Conservation (phyloP, 2,329 filamentous ascomycete species). For the Furcasterigmium sp. region DNA sequence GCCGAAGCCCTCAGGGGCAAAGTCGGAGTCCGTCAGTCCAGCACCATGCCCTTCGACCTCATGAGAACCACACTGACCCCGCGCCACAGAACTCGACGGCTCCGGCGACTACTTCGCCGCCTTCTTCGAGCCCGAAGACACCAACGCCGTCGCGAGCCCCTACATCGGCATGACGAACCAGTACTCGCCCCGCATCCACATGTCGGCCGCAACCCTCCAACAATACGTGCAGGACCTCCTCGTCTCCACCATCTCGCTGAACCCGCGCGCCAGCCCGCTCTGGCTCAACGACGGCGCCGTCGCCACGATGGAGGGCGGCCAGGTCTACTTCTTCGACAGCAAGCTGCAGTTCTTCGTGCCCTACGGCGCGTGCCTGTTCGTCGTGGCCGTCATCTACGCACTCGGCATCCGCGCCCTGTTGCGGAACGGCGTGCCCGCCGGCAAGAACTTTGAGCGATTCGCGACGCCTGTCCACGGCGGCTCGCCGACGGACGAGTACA, state of each 20-base stretch:
- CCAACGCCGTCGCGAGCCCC: not conserved
- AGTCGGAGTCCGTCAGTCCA: not conserved
- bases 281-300: not conserved
- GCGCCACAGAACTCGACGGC: too few relatives aligned
- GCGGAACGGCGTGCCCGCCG: not conserved
- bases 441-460: too few relatives aligned
- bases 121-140: too few relatives aligned
- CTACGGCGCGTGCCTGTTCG: constrained; percentile 1
- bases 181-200: not conserved
- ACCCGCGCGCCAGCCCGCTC: not conserved
- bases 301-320: not conserved
- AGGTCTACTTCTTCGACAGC: not conserved
- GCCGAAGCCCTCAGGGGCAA: not conserved
- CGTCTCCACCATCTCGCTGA: not conserved
- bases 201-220: not conserved
- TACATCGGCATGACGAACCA: constrained; percentile 1
- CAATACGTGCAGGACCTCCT: not conserved
- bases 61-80: too few relatives aligned
- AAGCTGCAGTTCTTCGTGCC: constrained; percentile 1
- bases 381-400: not conserved
- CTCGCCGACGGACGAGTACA: too few relatives aligned
- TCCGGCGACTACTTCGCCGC: too few relatives aligned
- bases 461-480: too few relatives aligned
- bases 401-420: not conserved
- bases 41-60: too few relatives aligned